Evolutionary conservation across 768 basidiomycete species (phyloP), one percentile per base, ranked within the genome.

Genomic region (Daedalea quercina): DNA sequence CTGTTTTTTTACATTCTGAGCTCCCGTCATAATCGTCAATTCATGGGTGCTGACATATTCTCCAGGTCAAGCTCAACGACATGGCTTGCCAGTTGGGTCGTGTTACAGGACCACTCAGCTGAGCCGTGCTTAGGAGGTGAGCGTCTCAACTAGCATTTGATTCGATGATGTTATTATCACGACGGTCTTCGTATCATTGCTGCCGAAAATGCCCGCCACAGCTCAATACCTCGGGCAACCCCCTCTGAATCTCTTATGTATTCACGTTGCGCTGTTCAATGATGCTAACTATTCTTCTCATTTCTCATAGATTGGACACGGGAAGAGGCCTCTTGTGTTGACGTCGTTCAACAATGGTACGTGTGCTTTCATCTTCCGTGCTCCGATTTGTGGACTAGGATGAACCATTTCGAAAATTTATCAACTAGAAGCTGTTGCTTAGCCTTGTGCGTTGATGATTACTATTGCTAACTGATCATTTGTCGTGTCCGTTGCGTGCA

Each of bases 201-300:
- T 89, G 86, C 84, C 88, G 88, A 90, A 90, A 87, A 65, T 80
- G 88, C 88, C 88, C 87, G 88, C 84, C 84, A 87, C 82, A 90
- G 88, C 88, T 90, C 88, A 90, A 76, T 57, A 63, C 43, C 68
- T 81, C 85, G 88, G 88, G 86, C 87, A 85, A 73, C 81, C 86
- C 82, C 71, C 57, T 77, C 86, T 88, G 85, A 88, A 72, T 51
- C 56, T 60, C 23, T 15, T 22, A 15, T 55, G 41, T 34, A 33
- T 35, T 13, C 24, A n/a, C 46, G 24, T 53, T n/a, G n/a, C n/a
- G n/a, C n/a, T n/a, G n/a, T n/a, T n/a, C n/a, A n/a, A n/a, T n/a
- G n/a, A n/a, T n/a, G n/a, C n/a, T n/a, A n/a, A n/a, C n/a, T n/a
- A n/a, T n/a, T n/a, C n/a, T n/a, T n/a, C n/a, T n/a, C n/a, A n/a